phyloP scores from a whole-genome alignment of 768 basidiomycete species.

The Lentinula boryana region DNA sequence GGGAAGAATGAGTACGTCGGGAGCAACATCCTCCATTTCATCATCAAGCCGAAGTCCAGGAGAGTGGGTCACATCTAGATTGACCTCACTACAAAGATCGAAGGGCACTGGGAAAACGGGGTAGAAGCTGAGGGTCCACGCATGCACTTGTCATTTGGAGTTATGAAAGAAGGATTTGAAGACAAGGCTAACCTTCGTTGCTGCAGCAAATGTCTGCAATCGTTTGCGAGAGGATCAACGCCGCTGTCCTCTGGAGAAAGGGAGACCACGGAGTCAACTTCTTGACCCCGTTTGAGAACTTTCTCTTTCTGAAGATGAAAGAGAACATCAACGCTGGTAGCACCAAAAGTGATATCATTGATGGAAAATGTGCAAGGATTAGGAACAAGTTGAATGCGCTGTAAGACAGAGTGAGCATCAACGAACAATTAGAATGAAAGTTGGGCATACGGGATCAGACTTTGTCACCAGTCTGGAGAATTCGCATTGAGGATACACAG shows the following conservation, averaged over 20 bases:
- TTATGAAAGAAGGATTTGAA: not conserved
- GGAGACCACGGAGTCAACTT: constrained; percentile 42
- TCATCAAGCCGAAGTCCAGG: constrained; percentile 33
- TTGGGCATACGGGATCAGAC: constrained; percentile 44
- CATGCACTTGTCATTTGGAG: not conserved
- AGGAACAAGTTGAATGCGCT: constrained; percentile 78
- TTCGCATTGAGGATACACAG: constrained; percentile 80
- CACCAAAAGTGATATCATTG: constrained; percentile 75
- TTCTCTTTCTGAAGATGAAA: constrained; percentile 90
- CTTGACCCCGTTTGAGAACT: constrained; percentile 60
- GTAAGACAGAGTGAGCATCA: not conserved
- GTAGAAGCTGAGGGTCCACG: constrained; percentile 64
- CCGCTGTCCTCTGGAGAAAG: constrained; percentile 36
- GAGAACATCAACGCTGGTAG: constrained; percentile 80
- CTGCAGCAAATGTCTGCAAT: constrained; percentile 75
- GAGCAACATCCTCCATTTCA: constrained; percentile 43
- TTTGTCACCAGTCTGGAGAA: constrained; percentile 35
- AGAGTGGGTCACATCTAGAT: constrained; percentile 84
- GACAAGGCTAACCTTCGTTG: constrained; percentile 66
- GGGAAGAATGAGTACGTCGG: constrained; percentile 83
- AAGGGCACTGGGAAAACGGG: constrained; percentile 86
- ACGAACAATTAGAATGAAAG: not conserved
- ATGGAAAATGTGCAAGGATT: constrained; percentile 86
- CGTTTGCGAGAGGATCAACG: constrained; percentile 72
- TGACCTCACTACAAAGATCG: constrained; percentile 72